Evolutionary conservation across 2,329 filamentous ascomycete species (phyloP).

Genomic region (Colletotrichum tanaceti): DNA sequence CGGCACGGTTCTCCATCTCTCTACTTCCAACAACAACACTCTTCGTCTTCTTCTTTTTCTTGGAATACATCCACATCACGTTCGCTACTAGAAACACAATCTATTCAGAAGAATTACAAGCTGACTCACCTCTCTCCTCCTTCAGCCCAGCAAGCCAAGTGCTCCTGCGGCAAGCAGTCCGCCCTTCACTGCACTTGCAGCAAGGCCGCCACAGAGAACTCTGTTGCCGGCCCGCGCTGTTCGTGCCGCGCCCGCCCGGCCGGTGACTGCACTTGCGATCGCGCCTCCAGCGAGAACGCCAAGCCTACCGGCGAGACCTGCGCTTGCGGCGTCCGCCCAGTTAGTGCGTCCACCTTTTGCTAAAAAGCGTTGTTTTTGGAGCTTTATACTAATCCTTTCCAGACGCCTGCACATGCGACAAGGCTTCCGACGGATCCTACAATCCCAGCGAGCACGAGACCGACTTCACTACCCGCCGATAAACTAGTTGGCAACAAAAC

Average conservation of each 20-base stretch:
- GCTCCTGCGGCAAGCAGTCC: conserved; percentile 89
- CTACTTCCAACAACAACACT: neutral
- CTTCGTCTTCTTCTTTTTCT: neutral
- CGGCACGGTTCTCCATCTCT: conserved; percentile 11
- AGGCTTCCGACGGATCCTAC: conserved; percentile 70
- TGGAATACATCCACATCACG: conserved; percentile 10
- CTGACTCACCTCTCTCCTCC: conserved; percentile 17
- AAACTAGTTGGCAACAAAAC: neutral
- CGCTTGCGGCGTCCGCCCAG: conserved; percentile 79
- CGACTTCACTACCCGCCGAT: conserved; percentile 80
- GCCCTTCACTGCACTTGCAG: conserved; percentile 89
- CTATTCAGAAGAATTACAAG: neutral
- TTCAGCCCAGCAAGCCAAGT: conserved; percentile 73
- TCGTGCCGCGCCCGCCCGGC: conserved; percentile 85
- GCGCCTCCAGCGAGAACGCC: conserved; percentile 77
- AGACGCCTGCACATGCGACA: conserved; percentile 87
- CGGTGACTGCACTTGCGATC: conserved; percentile 84
- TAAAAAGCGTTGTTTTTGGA: neutral
- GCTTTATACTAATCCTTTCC: conserved; percentile 10
- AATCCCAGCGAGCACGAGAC: conserved; percentile 76
- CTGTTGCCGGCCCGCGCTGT: conserved; percentile 77
- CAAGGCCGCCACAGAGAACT: conserved; percentile 81
- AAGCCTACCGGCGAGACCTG: conserved; percentile 71
- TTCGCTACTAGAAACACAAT: conserved; percentile 11
- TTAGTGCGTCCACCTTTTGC: conserved; percentile 63